A percentile compares a stretch with the other conserved stretches of the same genome.
These are phyloP conservation scores for Crinitomyces ghanaensis DNA, from an alignment of 805 yeast species.

Conservation along the genomic window DNA sequence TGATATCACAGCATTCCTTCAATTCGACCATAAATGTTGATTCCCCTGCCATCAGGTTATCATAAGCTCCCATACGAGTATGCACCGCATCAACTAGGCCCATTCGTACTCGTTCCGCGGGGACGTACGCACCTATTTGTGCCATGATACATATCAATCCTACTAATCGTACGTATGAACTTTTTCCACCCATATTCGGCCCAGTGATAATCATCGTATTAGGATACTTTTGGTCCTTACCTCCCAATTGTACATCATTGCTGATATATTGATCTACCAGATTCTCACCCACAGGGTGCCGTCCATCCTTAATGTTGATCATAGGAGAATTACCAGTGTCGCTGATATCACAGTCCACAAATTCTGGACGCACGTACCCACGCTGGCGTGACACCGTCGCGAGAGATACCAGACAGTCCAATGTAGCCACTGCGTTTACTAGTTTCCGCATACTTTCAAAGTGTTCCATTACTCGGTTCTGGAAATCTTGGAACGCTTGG, in stretches of 20 bases:
- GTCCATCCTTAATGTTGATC: conserved; percentile 42
- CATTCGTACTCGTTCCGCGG: conserved; percentile 47
- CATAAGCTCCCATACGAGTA: conserved; percentile 47
- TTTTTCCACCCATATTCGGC: conserved; percentile 84
- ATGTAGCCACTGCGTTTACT: conserved; percentile 37
- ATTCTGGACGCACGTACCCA: conserved; percentile 39
- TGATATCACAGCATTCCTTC: conserved; percentile 50
- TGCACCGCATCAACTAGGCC: conserved; percentile 54
- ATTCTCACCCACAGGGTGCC: too few species aligned
- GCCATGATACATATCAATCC: conserved; percentile 63
- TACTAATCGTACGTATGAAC: conserved; percentile 62
- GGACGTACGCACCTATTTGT: conserved; percentile 68
- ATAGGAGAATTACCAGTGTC: too few species aligned
- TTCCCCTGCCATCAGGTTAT: conserved; percentile 59
- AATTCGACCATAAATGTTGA: conserved; percentile 79
- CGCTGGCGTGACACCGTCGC: conserved; percentile 45
- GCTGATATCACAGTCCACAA: conserved; percentile 30
- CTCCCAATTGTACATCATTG: conserved; percentile 38
- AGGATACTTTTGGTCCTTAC: too few species aligned
- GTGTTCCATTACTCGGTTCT: conserved; percentile 30
- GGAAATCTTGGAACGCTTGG: conserved; percentile 33
- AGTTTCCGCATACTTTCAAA: conserved; percentile 31
- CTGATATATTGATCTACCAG: conserved; percentile 42
- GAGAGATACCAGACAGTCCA: conserved; percentile 61
- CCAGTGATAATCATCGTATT: conserved; percentile 69